Evolutionary conservation across 2,329 filamentous ascomycete species (phyloP).

Genomic region (Aureobasidium sp.): DNA sequence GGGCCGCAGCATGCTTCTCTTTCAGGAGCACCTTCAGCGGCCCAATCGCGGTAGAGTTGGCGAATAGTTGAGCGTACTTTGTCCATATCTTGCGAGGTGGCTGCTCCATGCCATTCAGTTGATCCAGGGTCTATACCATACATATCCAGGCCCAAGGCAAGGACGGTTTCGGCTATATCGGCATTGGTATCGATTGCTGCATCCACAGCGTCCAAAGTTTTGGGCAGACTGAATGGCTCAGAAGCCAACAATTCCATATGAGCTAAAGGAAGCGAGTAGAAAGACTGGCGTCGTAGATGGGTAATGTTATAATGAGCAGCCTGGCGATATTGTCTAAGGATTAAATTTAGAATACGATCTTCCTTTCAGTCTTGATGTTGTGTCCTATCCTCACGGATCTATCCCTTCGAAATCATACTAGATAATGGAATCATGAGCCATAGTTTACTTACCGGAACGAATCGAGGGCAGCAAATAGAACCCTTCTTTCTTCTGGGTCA

Average conservation of each 20-base stretch:
- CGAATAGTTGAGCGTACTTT: conserved; percentile 89
- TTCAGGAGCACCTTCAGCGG: conserved; percentile 65
- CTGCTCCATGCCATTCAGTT: conserved; percentile 59
- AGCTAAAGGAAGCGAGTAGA: conserved; percentile 77
- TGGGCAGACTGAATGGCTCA: conserved; percentile 74
- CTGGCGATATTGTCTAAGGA: conserved; percentile 57
- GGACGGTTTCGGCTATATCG: conserved; percentile 70
- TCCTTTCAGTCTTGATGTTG: not conserved
- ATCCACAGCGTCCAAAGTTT: conserved; percentile 72
- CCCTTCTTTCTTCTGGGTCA: conserved; percentile 72
- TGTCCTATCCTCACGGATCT: not conserved
- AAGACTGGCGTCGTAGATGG: conserved; percentile 81
- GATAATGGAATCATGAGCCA: not conserved
- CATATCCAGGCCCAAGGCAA: conserved; percentile 58
- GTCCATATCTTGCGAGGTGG: conserved; percentile 69
- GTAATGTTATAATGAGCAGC: conserved; percentile 85
- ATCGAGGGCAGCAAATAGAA: conserved; percentile 75
- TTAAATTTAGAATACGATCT: not conserved
- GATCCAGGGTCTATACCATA: conserved; percentile 50
- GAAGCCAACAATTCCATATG: conserved; percentile 79
- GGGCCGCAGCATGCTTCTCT: conserved; percentile 70
- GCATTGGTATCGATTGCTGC: conserved; percentile 85
- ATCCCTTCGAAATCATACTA: not conserved
- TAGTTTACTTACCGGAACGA: conserved; percentile 67
- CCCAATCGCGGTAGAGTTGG: conserved; percentile 96